A percentile compares a stretch with the other conserved stretches of the same genome.
Evolutionary conservation across 768 basidiomycete genomes (phyloP).

Genomic region (Pleurotus tuoliensis): DNA sequence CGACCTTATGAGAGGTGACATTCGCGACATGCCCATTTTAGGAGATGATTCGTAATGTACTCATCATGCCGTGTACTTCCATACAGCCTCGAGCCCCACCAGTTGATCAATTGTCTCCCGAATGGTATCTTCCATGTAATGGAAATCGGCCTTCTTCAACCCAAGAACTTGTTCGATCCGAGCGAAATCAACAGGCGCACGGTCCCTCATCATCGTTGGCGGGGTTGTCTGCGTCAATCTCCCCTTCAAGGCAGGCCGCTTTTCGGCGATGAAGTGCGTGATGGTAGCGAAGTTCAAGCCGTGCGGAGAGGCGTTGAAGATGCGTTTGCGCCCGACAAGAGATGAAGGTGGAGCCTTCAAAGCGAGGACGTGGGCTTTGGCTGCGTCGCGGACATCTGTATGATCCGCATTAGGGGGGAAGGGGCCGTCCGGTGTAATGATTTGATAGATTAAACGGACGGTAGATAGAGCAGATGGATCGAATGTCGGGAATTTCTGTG

Average conservation of each 20-base stretch:
- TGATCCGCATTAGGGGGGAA: slow-evolving; percentile 22
- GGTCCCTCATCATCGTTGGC: slow-evolving; percentile 15
- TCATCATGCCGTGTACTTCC: not conserved
- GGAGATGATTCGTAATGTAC: too few species aligned
- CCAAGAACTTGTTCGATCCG: slow-evolving; percentile 29
- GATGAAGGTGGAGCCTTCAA: slow-evolving; percentile 21
- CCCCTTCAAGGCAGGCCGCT: slow-evolving; percentile 25
- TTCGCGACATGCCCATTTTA: too few species aligned
- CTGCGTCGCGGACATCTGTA: slow-evolving; percentile 32
- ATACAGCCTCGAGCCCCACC: slow-evolving; percentile 11
- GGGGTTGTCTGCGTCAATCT: slow-evolving; percentile 19
- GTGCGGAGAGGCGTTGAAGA: slow-evolving; percentile 27
- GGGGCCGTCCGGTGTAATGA: slow-evolving; percentile 21
- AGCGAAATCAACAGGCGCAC: slow-evolving; percentile 24
- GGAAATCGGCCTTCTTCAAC: slow-evolving; percentile 26
- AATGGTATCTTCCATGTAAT: slow-evolving; percentile 25
- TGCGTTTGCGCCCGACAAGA: slow-evolving; percentile 27
- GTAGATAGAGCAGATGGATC: slow-evolving; percentile 24
- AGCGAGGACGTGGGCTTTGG: slow-evolving; percentile 29
- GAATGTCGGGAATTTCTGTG: slow-evolving; percentile 17
- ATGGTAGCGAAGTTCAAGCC: slow-evolving; percentile 18
- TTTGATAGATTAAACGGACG: slow-evolving; percentile 23
- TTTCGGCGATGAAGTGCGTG: slow-evolving; percentile 20
- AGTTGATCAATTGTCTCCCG: slow-evolving; percentile 24
- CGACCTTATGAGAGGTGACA: too few species aligned